phyloP scores from a whole-genome alignment of 1,139 yeast species.

The Wickerhamiella infanticola region DNA sequence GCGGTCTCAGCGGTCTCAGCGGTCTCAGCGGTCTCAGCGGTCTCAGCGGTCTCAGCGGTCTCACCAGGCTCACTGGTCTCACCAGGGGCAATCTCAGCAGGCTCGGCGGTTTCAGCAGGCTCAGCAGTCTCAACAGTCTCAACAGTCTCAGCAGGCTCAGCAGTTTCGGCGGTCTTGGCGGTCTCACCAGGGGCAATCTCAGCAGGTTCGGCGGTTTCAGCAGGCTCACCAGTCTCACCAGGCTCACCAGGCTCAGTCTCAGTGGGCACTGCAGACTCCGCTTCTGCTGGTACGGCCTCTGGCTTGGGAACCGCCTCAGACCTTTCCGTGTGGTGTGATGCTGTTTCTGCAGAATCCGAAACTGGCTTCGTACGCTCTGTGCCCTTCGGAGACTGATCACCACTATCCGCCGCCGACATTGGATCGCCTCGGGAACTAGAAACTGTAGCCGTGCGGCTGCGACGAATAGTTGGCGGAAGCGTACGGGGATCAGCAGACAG shows the following conservation, averaged over 20 bases:
- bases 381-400: not conserved
- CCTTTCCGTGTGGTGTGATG: not conserved
- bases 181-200: not conserved
- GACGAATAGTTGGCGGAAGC: slow-evolving; percentile 21
- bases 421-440: slow-evolving; percentile 7
- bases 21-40: slow-evolving; percentile 5
- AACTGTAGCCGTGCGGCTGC: slow-evolving; percentile 18
- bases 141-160: slow-evolving; percentile 10
- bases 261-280: too few relatives aligned
- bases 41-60: not conserved
- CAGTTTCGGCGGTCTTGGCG: slow-evolving; percentile 4
- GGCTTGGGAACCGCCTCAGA: not conserved
- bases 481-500: slow-evolving; percentile 27
- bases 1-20: slow-evolving; percentile 5
- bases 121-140: slow-evolving; percentile 9
- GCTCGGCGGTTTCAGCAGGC: too few relatives aligned
- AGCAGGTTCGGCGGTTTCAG: not conserved
- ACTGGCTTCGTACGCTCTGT: not conserved
- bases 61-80: not conserved
- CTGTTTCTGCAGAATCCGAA: not conserved
- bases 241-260: not conserved
- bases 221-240: slow-evolving; percentile 4
- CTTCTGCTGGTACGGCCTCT: not conserved
- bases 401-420: not conserved
- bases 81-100: slow-evolving; percentile 4